Conservation (phyloP, 2,329 filamentous ascomycete species). For the Sordariomycetes sp. region DNA sequence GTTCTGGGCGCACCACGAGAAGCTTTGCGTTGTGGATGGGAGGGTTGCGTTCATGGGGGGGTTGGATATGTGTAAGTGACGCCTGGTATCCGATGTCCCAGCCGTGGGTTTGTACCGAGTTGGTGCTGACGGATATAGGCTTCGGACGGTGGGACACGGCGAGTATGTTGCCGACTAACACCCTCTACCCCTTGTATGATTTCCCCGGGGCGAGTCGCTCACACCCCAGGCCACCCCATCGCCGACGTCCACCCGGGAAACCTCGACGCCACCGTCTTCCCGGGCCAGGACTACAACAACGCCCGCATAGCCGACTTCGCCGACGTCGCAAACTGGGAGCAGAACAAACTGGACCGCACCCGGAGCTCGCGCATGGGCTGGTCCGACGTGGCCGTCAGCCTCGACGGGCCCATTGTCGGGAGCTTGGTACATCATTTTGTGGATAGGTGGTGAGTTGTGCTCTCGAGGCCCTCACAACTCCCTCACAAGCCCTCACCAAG, state of each 20-base stretch:
- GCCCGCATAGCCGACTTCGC: conserved; percentile 72
- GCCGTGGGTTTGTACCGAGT: too few species aligned
- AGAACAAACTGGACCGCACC: conserved; percentile 75
- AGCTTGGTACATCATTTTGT: conserved; percentile 69
- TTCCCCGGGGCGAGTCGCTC: background rate
- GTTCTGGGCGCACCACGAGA: conserved; percentile 92
- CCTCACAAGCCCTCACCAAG: background rate
- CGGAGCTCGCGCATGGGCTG: conserved; percentile 81
- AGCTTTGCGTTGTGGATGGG: conserved; percentile 74
- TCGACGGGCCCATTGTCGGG: conserved; percentile 61
- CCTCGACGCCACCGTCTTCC: conserved; percentile 64
- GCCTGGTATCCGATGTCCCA: background rate
- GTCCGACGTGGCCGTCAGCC: conserved; percentile 71
- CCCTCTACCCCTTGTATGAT: background rate
- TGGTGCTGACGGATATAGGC: conserved; percentile 19
- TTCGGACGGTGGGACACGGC: conserved; percentile 86
- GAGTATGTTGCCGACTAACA: conserved; percentile 24
- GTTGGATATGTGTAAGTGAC: conserved; percentile 57
- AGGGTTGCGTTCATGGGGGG: conserved; percentile 80
- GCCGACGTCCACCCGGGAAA: conserved; percentile 72
- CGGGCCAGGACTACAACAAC: conserved; percentile 90
- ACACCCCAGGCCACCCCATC: conserved; percentile 50
- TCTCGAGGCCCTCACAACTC: background rate
- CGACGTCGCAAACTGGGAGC: conserved; percentile 63
- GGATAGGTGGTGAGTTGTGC: conserved; percentile 52